Base-by-base conservation (phyloP, 108 stramenopile genomes). In the Pseudonitzschia pungens region DNA sequence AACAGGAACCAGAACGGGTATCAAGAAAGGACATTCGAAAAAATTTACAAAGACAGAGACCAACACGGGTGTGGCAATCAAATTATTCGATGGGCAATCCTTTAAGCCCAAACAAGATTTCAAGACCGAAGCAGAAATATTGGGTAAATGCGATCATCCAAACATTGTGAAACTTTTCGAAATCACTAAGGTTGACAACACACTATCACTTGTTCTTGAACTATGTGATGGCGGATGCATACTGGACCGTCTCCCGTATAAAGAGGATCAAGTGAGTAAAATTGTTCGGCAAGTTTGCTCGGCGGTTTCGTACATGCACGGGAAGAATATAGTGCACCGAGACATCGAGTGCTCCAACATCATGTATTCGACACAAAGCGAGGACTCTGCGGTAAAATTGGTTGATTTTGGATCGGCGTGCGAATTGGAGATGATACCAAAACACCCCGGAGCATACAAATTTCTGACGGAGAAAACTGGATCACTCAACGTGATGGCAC, bases 361-460 rank as follows among this genome's bases (percentile, higher is more conserved):
- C 36, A 82, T 99, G 83, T 95, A 89, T 75, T 83, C 82, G 48
- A 79, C 77, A 18, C 51, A 67, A 28, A 56, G 57, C 21, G 71
- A 56, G 16, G 73, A 84, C 44, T 76, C 94, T 0, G 81, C 76
- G 32, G 81, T 96, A n/a, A 92, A 93, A 68, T 69, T 97, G 50
- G 89, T 97, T 51, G 97, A 97, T 77, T 97, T 96, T 79, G 96
- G 97, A 32, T 82, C 85, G 40, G 83, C 81, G n/a, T 79, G 72
- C 10, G 70, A 76, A 57, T 70, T 81, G 48, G 43, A 74, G 42
- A n/a, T 65, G 44, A 57, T 74, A 51, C 85, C 72, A 4, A 58
- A 65, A 44, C 59, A 74, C 22, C 59, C 60, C 11, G 71, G 77
- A 31, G 77, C 71, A 27, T 72, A 51, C 52, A 72, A 73, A 55